Conservation (phyloP, 2,329 filamentous ascomycete genomes). For the Purpureocillium takamizusanense region DNA sequence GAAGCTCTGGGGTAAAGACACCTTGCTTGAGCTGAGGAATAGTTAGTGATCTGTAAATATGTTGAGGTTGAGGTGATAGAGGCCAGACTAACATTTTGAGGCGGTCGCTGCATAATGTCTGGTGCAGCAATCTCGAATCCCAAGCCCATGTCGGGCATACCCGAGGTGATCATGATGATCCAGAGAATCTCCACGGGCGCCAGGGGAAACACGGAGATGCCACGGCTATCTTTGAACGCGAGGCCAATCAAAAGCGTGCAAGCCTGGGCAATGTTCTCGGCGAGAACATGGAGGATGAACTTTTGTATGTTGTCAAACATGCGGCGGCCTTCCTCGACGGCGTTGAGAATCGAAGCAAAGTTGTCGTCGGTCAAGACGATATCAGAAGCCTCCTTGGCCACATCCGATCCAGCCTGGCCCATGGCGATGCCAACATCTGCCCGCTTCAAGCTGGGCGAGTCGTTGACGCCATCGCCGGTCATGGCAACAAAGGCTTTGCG, state of each 20-base stretch:
- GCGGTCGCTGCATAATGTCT: conserved; percentile 61
- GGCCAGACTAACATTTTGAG: conserved; percentile 42
- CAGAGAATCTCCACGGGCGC: conserved; percentile 67
- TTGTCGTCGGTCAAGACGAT: conserved; percentile 68
- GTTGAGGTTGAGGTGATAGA: too few species aligned
- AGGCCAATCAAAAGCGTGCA: conserved; percentile 60
- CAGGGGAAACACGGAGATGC: conserved; percentile 61
- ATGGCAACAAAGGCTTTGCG: conserved; percentile 58
- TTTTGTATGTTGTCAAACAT: conserved; percentile 71
- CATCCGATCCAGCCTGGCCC: conserved; percentile 59
- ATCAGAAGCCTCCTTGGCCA: conserved; percentile 58
- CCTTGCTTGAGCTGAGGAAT: conserved; percentile 30
- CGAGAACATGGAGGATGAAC: conserved; percentile 58
- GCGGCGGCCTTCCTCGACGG: conserved; percentile 60
- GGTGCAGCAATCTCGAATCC: conserved; percentile 61
- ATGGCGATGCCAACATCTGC: conserved; percentile 66
- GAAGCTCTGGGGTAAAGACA: conserved; percentile 56
- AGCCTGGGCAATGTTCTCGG: conserved; percentile 62
- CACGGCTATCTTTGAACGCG: conserved; percentile 55
- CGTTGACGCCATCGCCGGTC: conserved; percentile 66
- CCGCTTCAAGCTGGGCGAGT: conserved; percentile 57
- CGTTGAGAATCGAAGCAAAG: conserved; percentile 62
- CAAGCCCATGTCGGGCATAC: conserved; percentile 66
- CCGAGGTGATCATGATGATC: conserved; percentile 73
- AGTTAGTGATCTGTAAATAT: conserved; percentile 3